Base-by-base conservation (phyloP, 768 basidiomycete genomes). In the Kwoniella dendrophila region DNA sequence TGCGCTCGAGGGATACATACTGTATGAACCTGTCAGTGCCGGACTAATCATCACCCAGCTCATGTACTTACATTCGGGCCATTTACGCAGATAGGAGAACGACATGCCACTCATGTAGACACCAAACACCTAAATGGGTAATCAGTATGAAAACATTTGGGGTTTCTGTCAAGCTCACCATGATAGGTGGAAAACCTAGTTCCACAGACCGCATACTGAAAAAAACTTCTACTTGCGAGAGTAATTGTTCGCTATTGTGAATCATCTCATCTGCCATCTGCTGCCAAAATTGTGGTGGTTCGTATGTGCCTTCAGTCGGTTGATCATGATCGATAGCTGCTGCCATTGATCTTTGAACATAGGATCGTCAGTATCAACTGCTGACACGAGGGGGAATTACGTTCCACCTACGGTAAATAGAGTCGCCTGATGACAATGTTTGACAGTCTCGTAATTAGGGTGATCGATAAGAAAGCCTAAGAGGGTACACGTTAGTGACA, bases 41-140 rank as follows among this genome's bases (percentile, higher is more conserved):
- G 12, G 22, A 16, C 18, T 38, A 27, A 3, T n/a, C n/a, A n/a
- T n/a, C n/a, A n/a, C n/a, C n/a, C n/a, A n/a, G 24, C 4, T 22
- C 8, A 5, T 38, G 18, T 1, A 52, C 62, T 63, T 43, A 63
- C 62, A 30, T 38, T 63, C 62, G 12, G 62, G 62, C 62, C 62
- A 63, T 38, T 55, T 56, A 7, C 62, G 57, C 6, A 63, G 49
- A 32, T 63, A 63, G 3, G 32, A 56, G 32, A 56, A 63, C 0
- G 58, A 55, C 16, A 57, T 63, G 6, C 62, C 62, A n/a, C 62
- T 57, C 56, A 63, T 63, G 32, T 56, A 63, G 1, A 63, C 62
- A 18, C 62, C 62, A 32, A 63, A 63, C 11, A 63, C 58, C 58
- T 59, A n/a, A 20, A 20, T 20, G 10, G 6, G 26, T 11, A 4